Percentiles rank a stretch among this genome's conserved stretches.
phyloP scores from a whole-genome alignment of 176 grass and related monocot genomes.

The Triticum aestivum region IWGSC_CS_RefSeq_v2.1 NC_057808.1:236967325-236967824 shows the following conservation, averaged over 20 bases:
- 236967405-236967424: neutral
- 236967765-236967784: neutral
- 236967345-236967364: neutral
- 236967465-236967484: constrained; percentile 76
- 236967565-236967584: constrained; percentile 99
- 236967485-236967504: constrained; percentile 77
- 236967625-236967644: constrained; percentile 3
- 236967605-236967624: constrained; percentile 22
- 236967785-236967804: neutral
- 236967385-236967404: neutral
- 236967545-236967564: constrained; percentile 99
- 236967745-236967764: constrained; percentile 37
- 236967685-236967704: constrained; percentile 69
- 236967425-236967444: constrained; percentile 68
- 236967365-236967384: neutral
- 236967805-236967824: constrained; percentile 19
- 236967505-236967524: constrained; percentile 68
- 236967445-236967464: constrained; percentile 89
- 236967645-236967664: constrained; percentile 13
- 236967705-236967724: constrained; percentile 58
- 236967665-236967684: constrained; percentile 45
- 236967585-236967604: constrained; percentile 56
- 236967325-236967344: neutral
- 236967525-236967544: constrained; percentile 86
- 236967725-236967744: constrained; percentile 38